Percentiles rank a stretch among this genome's conserved stretches.
Conservation (phyloP, 108 stramenopile genomes). For the Skeletonema menzelii region DNA sequence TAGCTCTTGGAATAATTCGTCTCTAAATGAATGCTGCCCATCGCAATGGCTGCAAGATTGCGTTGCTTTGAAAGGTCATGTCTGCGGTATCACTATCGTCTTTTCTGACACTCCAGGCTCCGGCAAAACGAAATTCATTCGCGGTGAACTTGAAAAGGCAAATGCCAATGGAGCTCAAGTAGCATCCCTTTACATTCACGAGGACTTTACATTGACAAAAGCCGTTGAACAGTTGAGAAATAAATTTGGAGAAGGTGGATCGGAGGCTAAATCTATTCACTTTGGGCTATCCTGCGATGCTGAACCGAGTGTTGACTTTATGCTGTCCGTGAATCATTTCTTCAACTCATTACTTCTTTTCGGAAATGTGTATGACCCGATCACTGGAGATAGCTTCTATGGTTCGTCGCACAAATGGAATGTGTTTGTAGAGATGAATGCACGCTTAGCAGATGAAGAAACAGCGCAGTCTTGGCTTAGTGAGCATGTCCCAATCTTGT, state of each 20-base stretch:
- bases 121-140: slow-evolving; percentile 23
- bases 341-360: slow-evolving; percentile 24
- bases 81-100: neutral
- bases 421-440: slow-evolving; percentile 20
- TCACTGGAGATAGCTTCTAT: slow-evolving; percentile 15
- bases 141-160: slow-evolving; percentile 3
- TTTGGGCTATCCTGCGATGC: slow-evolving; percentile 14
- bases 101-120: slow-evolving; percentile 7
- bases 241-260: slow-evolving; percentile 2
- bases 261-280: slow-evolving; percentile 12
- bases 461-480: slow-evolving; percentile 2
- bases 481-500: slow-evolving; percentile 21
- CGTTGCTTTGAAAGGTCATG: neutral
- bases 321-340: slow-evolving; percentile 19
- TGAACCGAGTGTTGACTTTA: neutral
- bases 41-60: neutral
- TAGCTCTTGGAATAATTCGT: slow-evolving; percentile 17
- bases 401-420: slow-evolving; percentile 3
- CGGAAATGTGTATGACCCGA: slow-evolving; percentile 18
- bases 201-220: slow-evolving; percentile 18
- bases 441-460: slow-evolving; percentile 1
- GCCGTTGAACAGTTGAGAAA: neutral
- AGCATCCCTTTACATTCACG: slow-evolving; percentile 24
- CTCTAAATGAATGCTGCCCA: neutral
- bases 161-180: neutral